These are phyloP conservation scores for Sphaerostilbella broomeana DNA, from an alignment of 2,329 filamentous ascomycete species.

Conservation along the genomic window DNA sequence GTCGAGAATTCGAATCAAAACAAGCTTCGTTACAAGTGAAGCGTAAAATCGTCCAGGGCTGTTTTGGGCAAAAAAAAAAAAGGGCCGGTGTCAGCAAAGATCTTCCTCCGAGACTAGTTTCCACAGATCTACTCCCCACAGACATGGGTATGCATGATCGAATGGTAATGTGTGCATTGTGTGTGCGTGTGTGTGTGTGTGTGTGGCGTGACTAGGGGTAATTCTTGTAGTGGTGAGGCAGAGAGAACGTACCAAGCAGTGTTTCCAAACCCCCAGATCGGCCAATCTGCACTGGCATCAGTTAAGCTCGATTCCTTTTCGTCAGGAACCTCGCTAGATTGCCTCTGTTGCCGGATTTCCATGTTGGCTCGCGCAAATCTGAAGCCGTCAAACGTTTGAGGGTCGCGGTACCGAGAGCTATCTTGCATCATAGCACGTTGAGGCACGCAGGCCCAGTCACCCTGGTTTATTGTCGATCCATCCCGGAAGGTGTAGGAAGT, in stretches of 20 bases:
- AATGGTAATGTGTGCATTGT: too few species aligned
- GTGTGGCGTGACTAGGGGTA: too few species aligned
- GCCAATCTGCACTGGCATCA: neutral
- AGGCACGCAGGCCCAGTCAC: constrained; percentile 4
- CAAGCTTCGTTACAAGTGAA: constrained; percentile 2
- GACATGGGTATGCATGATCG: too few species aligned
- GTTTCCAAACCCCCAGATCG: constrained; percentile 1
- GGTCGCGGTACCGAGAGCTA: neutral
- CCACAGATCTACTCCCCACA: too few species aligned
- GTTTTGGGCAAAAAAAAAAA: neutral
- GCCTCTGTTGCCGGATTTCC: neutral
- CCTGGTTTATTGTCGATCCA: constrained; percentile 3
- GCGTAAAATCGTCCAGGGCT: constrained; percentile 5
- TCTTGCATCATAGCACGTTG: constrained; percentile 8
- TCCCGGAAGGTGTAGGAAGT: constrained; percentile 2
- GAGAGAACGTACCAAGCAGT: constrained; percentile 5
- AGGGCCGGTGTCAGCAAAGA: too few species aligned
- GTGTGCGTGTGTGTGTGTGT: too few species aligned
- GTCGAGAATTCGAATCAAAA: neutral
- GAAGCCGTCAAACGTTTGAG: constrained; percentile 9
- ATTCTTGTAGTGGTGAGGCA: too few species aligned
- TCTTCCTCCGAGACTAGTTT: too few species aligned
- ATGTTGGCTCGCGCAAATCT: constrained; percentile 5
- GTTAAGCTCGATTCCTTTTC: constrained; percentile 1
- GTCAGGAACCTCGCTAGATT: neutral